These are phyloP conservation scores for Tagetes erecta DNA, from an alignment of 129 eudicot genomes.

Conservation along the genomic window DNA sequence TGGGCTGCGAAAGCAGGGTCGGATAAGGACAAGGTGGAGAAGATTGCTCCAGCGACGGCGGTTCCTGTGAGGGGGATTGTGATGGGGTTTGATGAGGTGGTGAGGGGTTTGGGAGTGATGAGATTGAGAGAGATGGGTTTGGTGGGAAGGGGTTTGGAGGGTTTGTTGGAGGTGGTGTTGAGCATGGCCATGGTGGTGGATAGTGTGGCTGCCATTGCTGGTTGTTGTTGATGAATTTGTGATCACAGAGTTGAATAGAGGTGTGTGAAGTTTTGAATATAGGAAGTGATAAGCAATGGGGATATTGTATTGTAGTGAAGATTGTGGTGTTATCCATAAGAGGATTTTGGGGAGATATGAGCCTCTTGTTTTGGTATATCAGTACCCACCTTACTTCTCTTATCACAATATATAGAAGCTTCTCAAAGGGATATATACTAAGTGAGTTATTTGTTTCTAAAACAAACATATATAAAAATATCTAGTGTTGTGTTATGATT, in stretches of 20 bases:
- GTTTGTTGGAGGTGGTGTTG: constrained; percentile 40
- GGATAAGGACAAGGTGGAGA: constrained; percentile 68
- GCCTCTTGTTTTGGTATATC: constrained; percentile 47
- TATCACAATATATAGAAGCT: constrained; percentile 37
- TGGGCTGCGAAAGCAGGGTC: constrained; percentile 85
- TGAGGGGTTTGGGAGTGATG: constrained; percentile 42
- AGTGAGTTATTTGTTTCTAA: too few relatives aligned
- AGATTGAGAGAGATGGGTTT: constrained; percentile 48
- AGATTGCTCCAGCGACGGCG: constrained; percentile 75
- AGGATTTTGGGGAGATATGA: constrained; percentile 39
- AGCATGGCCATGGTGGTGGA: constrained; percentile 75
- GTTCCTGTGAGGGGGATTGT: constrained; percentile 45
- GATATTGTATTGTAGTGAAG: constrained; percentile 35
- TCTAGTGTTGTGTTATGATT: too few relatives aligned
- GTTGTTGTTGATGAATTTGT: constrained; percentile 1
- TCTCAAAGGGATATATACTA: not conserved
- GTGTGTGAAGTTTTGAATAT: constrained; percentile 25
- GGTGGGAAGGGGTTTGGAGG: constrained; percentile 38
- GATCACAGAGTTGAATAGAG: constrained; percentile 4
- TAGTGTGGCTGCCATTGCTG: constrained; percentile 71
- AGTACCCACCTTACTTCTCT: constrained; percentile 41
- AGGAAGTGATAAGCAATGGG: constrained; percentile 52
- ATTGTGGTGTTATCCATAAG: constrained; percentile 61
- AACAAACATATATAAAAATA: too few relatives aligned
- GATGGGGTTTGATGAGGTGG: constrained; percentile 38